A percentile compares a stretch with the other conserved stretches of the same genome.
These are phyloP conservation scores for Tolypocladium album DNA, from an alignment of 2,329 filamentous ascomycete species.

Conservation along the genomic window DNA sequence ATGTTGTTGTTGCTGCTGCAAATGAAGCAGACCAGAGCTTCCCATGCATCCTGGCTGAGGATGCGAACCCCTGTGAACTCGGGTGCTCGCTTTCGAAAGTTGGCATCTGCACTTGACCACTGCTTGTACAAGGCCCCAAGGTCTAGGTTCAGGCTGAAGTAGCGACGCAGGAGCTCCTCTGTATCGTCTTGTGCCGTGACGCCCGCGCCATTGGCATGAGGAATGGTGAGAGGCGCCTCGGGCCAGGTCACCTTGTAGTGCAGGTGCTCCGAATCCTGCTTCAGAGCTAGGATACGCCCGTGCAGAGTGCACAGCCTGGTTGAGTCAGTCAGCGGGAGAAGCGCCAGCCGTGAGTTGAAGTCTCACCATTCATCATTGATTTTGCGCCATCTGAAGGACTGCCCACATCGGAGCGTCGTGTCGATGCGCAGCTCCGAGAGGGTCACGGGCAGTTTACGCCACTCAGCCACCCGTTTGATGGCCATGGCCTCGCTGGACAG, in stretches of 20 bases:
- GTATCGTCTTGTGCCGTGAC: slow-evolving; percentile 50
- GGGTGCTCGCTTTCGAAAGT: slow-evolving; percentile 80
- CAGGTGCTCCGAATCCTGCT: slow-evolving; percentile 67
- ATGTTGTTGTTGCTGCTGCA: slow-evolving; percentile 99
- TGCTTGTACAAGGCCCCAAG: slow-evolving; percentile 67
- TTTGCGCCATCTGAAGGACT: slow-evolving; percentile 93
- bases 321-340: not conserved
- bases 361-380: slow-evolving; percentile 71
- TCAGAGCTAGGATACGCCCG: slow-evolving; percentile 74
- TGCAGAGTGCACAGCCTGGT: slow-evolving; percentile 69
- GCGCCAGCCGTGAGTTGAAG: not conserved
- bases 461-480: slow-evolving; percentile 52
- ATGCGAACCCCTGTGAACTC: slow-evolving; percentile 88
- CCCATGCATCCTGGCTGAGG: slow-evolving; percentile 90
- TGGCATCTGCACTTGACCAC: slow-evolving; percentile 77
- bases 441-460: slow-evolving; percentile 76
- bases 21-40: slow-evolving; percentile 86
- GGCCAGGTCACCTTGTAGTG: slow-evolving; percentile 69
- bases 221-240: slow-evolving; percentile 7
- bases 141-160: slow-evolving; percentile 78
- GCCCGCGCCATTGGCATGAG: slow-evolving; percentile 1
- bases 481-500: slow-evolving; percentile 16
- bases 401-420: slow-evolving; percentile 86
- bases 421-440: slow-evolving; percentile 86
- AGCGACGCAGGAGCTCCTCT: slow-evolving; percentile 63